Percentiles rank a stretch among this genome's conserved stretches.
phyloP scores from a whole-genome alignment of 306 rosid species.

The Lagenaria siceraria region DNA sequence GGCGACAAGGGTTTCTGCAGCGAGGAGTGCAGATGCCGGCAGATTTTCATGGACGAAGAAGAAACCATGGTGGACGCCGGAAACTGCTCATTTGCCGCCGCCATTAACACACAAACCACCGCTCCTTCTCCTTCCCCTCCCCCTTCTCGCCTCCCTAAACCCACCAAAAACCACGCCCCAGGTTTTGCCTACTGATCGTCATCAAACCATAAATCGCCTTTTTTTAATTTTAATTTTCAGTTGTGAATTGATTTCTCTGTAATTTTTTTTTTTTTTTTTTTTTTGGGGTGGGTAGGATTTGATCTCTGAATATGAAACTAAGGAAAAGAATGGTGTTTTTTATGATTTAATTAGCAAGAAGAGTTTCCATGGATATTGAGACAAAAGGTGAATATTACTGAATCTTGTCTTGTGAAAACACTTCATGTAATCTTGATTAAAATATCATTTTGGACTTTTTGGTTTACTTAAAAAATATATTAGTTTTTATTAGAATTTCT shows the following conservation, averaged over 20 bases:
- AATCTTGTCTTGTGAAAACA: too few species aligned
- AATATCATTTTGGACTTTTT: too few species aligned
- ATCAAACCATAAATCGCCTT: not conserved
- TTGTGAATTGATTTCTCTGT: not conserved
- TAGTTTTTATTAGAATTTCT: too few species aligned
- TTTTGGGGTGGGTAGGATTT: not conserved
- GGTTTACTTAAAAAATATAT: too few species aligned
- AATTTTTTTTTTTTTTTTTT: not conserved
- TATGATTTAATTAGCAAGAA: not conserved
- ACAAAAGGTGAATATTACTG: not conserved
- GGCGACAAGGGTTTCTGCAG: slow-evolving; percentile 90
- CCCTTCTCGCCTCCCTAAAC: slow-evolving; percentile 26
- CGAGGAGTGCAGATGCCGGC: slow-evolving; percentile 85
- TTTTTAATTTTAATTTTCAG: not conserved
- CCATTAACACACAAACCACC: slow-evolving; percentile 9
- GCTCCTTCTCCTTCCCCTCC: slow-evolving; percentile 21
- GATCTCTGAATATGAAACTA: not conserved
- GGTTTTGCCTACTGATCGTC: slow-evolving; percentile 27
- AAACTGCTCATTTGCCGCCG: slow-evolving; percentile 37
- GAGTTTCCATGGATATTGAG: not conserved
- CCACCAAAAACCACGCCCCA: slow-evolving; percentile 26
- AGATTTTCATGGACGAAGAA: slow-evolving; percentile 78
- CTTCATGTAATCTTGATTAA: too few species aligned
- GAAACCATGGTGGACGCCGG: slow-evolving; percentile 25
- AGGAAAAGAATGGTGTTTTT: not conserved